phyloP scores from a whole-genome alignment of 352 stramenopile species.

The Pythium plurisporium region DNA sequence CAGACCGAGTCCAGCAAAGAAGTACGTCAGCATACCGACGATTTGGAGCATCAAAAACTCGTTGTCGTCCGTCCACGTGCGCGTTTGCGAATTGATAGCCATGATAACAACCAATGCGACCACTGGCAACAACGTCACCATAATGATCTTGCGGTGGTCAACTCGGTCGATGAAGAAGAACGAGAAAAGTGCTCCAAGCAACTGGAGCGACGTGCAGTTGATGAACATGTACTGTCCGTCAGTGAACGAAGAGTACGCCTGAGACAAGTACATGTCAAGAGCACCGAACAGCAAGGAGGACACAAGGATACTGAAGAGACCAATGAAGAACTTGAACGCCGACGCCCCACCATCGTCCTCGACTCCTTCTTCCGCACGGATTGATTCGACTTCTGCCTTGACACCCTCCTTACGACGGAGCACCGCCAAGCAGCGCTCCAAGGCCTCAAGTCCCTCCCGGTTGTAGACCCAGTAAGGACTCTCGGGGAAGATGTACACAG shows the following conservation, averaged over 20 bases:
- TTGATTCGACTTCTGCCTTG: slow-evolving; percentile 65
- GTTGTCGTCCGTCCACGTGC: slow-evolving; percentile 42
- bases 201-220: slow-evolving; percentile 66
- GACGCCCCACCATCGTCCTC: slow-evolving; percentile 29
- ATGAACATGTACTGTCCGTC: slow-evolving; percentile 75
- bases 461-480: slow-evolving; percentile 84
- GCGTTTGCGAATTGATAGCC: slow-evolving; percentile 48
- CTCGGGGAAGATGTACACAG: slow-evolving; percentile 83
- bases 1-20: slow-evolving; percentile 69
- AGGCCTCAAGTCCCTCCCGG: slow-evolving; percentile 67
- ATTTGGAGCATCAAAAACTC: slow-evolving; percentile 72
- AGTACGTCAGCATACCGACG: slow-evolving; percentile 63
- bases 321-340: slow-evolving; percentile 64
- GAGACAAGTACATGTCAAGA: slow-evolving; percentile 75
- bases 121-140: slow-evolving; percentile 55
- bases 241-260: slow-evolving; percentile 52
- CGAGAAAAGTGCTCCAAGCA: slow-evolving; percentile 67
- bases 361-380: slow-evolving; percentile 63
- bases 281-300: slow-evolving; percentile 56
- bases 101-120: slow-evolving; percentile 42
- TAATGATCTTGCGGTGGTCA: slow-evolving; percentile 68
- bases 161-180: slow-evolving; percentile 87
- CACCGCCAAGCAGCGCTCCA: slow-evolving; percentile 64
- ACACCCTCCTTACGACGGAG: slow-evolving; percentile 75
- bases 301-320: slow-evolving; percentile 63